Conservation (phyloP, 208 protist species). For the Acanthamoeba quina region DNA sequence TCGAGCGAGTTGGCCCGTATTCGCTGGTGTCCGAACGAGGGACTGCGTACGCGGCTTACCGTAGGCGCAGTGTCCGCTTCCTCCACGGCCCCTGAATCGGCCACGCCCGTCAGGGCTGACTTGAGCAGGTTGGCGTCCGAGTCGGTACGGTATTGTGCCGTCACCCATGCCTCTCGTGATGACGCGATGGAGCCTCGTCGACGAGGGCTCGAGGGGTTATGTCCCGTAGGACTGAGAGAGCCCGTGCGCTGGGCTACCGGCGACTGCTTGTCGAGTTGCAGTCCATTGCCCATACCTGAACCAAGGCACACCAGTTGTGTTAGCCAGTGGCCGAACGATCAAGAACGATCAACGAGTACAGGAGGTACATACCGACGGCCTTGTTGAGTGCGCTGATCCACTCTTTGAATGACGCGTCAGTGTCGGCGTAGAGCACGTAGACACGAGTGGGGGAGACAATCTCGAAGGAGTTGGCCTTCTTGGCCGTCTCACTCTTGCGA, state of each 20-base stretch:
- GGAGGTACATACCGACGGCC: background rate
- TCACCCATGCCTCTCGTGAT: background rate
- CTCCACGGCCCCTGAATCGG: background rate
- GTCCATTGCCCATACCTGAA: background rate
- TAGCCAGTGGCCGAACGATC: background rate
- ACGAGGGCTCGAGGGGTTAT: background rate
- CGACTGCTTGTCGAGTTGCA: background rate
- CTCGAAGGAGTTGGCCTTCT: conserved; percentile 65
- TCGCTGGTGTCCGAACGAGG: conserved; percentile 37
- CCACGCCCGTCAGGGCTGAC: background rate
- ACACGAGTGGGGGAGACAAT: conserved; percentile 35
- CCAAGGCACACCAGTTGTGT: background rate
- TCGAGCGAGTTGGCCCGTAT: background rate
- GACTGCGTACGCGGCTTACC: background rate
- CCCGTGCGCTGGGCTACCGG: background rate
- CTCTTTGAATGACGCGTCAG: background rate
- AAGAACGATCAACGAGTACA: background rate
- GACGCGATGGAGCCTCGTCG: background rate
- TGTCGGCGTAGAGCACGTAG: conserved; percentile 69
- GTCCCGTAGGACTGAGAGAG: background rate
- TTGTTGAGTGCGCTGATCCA: conserved; percentile 60
- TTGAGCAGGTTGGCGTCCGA: background rate
- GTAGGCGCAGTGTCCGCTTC: background rate
- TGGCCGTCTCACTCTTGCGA: conserved; percentile 38
- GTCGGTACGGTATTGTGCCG: background rate